Base-by-base conservation (phyloP, 495 filamentous ascomycete genomes). In the Aspergillus ellipticus region DNA sequence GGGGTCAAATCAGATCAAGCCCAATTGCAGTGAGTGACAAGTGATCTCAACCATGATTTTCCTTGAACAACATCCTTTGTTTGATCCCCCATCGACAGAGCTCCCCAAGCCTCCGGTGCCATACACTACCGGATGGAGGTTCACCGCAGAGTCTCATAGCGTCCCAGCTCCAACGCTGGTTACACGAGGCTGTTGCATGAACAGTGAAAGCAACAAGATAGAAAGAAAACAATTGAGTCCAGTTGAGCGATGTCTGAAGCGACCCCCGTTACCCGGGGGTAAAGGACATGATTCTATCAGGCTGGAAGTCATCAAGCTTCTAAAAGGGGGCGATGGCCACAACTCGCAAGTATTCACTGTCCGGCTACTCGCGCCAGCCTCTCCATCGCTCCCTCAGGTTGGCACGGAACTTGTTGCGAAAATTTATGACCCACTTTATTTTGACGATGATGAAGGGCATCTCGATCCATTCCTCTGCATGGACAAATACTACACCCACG, bases 371-470 rank as follows among this genome's bases (percentile, higher is more conserved):
- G 19, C n/a, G 19, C 33, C 58, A 37, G 43, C 19, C 17, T 46
- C 28, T 26, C 46, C 22, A 19, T 37, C 41, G 26, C 54, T 55
- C 48, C 26, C 47, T 45, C 47, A 10, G 26, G 46, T 58, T 15
- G 52, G 37, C 24, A 63, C 45, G 41, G 33, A 22, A 26, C 55
- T 69, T 20, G 64, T 68, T 49, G 66, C 66, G 22, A 69, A 71
- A 22, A 42, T 69, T 31, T 71, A 69, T 49, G 66, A 69, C 56
- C 64, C 68, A 39, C 56, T 69, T 29, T 71, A 67, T 42, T 55
- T 62, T 41, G 53, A 69, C 48, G 56, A 69, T 57, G 61, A 67
- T 11, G 39, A 49, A 35, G 60, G 56, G 21, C 24, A 57, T 28
- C 50, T 62, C 53, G 49, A 69, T 43, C 60, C 61, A 26, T 71